Conservation (phyloP, 805 yeast species). For the Sugiyamaella smithiae region DNA sequence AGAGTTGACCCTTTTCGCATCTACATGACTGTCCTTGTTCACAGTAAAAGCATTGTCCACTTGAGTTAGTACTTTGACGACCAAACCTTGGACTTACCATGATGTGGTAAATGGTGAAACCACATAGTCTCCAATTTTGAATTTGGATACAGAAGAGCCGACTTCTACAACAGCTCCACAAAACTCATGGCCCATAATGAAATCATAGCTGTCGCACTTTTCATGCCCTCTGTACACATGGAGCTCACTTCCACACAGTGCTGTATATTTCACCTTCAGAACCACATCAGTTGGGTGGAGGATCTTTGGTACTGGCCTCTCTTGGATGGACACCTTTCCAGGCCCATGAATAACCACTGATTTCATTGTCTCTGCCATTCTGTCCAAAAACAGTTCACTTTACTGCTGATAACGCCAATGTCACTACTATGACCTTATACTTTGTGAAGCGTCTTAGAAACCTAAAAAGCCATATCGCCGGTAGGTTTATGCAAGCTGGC, state of each 20-base stretch:
- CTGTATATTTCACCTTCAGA: constrained; percentile 46
- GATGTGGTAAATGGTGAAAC: constrained; percentile 52
- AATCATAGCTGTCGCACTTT: constrained; percentile 37
- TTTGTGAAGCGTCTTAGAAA: too few species aligned
- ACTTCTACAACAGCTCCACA: constrained; percentile 45
- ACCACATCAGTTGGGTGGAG: constrained; percentile 42
- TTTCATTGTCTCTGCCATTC: constrained; percentile 47
- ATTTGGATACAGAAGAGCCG: constrained; percentile 41
- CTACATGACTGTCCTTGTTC: constrained; percentile 52
- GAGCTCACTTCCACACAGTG: constrained; percentile 55
- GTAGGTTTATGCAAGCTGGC: too few species aligned
- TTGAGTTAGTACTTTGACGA: neutral
- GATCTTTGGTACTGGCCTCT: neutral
- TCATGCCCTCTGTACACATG: constrained; percentile 55
- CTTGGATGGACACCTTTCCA: constrained; percentile 29
- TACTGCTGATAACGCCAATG: too few species aligned
- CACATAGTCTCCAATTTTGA: constrained; percentile 47
- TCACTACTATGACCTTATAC: too few species aligned
- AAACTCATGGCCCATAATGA: constrained; percentile 56
- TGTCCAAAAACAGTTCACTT: too few species aligned
- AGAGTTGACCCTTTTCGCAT: constrained; percentile 53
- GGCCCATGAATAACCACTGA: constrained; percentile 52
- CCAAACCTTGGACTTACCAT: constrained; percentile 31
- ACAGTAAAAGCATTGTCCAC: constrained; percentile 58
- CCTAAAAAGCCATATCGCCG: too few species aligned